A percentile compares a stretch with the other conserved stretches of the same genome.
These are phyloP conservation scores for Lipomyces yamanashiensis DNA, from an alignment of 805 yeast genomes.

Conservation along the genomic window DNA sequence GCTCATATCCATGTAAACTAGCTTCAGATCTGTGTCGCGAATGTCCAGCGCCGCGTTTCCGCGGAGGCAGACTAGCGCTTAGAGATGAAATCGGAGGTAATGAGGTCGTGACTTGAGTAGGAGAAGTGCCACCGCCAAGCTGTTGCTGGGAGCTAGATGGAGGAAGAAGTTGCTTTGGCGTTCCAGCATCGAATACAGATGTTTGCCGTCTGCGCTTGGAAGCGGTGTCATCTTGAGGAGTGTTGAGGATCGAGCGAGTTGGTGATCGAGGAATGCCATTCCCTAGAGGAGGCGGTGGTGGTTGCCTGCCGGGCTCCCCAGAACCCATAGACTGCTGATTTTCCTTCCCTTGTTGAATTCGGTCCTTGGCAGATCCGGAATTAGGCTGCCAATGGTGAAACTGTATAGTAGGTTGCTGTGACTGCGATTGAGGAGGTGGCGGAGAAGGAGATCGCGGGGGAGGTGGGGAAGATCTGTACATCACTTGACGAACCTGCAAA, in stretches of 20 bases:
- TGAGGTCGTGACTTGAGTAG: slow-evolving; percentile 11
- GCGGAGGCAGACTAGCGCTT: slow-evolving; percentile 17
- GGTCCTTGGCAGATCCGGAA: slow-evolving; percentile 13
- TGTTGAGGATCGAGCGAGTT: slow-evolving; percentile 25
- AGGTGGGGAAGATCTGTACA: slow-evolving; percentile 13
- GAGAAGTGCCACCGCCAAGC: slow-evolving; percentile 8
- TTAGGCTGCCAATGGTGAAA: slow-evolving; percentile 36
- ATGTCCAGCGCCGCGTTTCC: slow-evolving; percentile 35
- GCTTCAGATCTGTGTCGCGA: slow-evolving; percentile 37
- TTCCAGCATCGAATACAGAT: slow-evolving; percentile 18
- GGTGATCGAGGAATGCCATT: slow-evolving; percentile 33
- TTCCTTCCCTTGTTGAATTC: slow-evolving; percentile 13
- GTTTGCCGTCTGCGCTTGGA: slow-evolving; percentile 33
- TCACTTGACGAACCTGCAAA: slow-evolving; percentile 27
- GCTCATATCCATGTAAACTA: slow-evolving; percentile 36
- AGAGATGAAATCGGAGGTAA: slow-evolving; percentile 33
- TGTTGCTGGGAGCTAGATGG: slow-evolving; percentile 6
- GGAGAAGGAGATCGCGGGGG: slow-evolving; percentile 12
- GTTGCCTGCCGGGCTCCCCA: slow-evolving; percentile 1
- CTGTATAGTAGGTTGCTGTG: slow-evolving; percentile 29
- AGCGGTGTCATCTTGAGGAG: slow-evolving; percentile 20
- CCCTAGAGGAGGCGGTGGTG: slow-evolving; percentile 16
- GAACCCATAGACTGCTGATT: background rate
- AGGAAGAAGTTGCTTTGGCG: slow-evolving; percentile 22
- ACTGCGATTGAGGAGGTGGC: slow-evolving; percentile 17